phyloP scores from a whole-genome alignment of 108 stramenopile species.

The Skeletonema marinoi region DNA sequence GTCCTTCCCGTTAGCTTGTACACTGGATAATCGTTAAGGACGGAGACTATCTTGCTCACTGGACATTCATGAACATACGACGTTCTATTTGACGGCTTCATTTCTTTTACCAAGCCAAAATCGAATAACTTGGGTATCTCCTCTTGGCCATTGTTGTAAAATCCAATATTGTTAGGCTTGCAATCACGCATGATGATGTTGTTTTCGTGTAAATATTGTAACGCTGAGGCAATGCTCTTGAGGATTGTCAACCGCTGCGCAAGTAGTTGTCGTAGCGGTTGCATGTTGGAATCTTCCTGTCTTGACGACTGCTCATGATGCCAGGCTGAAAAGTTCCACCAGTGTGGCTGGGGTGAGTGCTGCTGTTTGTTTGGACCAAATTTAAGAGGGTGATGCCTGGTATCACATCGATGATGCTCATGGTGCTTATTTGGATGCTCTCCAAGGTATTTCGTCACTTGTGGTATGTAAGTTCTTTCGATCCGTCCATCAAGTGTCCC shows the following conservation, averaged over 20 bases:
- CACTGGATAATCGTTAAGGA: conserved; percentile 29
- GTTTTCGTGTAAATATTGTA: conserved; percentile 68
- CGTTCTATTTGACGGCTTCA: conserved; percentile 18
- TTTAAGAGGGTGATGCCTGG: neutral
- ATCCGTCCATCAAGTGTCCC: conserved; percentile 60
- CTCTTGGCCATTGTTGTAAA: conserved; percentile 14
- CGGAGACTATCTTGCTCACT: too few species aligned
- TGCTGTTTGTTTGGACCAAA: neutral
- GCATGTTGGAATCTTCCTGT: conserved; percentile 2
- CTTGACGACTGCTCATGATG: neutral
- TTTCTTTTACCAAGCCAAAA: conserved; percentile 75
- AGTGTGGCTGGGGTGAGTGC: neutral
- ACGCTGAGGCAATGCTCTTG: conserved; percentile 59
- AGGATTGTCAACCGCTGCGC: conserved; percentile 30
- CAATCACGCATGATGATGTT: conserved; percentile 71
- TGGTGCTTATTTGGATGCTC: conserved; percentile 35
- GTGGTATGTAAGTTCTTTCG: conserved; percentile 25
- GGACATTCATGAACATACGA: neutral
- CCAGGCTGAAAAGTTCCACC: neutral
- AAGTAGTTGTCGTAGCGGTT: conserved; percentile 6
- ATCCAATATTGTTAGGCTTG: conserved; percentile 74
- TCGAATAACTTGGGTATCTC: conserved; percentile 57
- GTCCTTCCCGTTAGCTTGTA: conserved; percentile 71
- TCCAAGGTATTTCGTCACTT: conserved; percentile 10
- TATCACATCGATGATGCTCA: conserved; percentile 19